Evolutionary conservation across 139 green algal species (phyloP), one percentile per base, ranked within the genome.

Genomic region (Chlorokybus atmophyticus): DNA sequence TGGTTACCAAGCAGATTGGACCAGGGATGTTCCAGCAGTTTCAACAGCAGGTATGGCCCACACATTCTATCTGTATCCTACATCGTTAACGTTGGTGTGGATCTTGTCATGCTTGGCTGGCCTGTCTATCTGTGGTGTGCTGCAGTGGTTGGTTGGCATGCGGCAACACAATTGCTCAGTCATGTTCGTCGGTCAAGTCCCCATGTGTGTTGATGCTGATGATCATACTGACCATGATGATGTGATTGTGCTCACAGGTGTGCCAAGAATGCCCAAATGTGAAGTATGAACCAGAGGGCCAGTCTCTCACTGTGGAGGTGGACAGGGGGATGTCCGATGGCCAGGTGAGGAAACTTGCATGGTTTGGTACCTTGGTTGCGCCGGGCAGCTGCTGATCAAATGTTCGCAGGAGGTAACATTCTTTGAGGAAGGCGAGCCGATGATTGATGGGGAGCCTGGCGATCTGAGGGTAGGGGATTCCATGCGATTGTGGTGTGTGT

Each of bases 11-110:
- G 54, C 90, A 97, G 73, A 69, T 98, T 2, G 92, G 88, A 0
- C 86, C 87, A 0, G 92, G 92, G 60, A 98, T 99, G 92, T 97
- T 85, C 75, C 91, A 97, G 81, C 92, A 99, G 73, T 97, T 82
- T 71, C 73, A 74, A 7, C 77, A 75, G 21, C 47, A 69, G 52
- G 62, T 70, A 28, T n/a, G 51, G 14, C n/a, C n/a, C n/a, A n/a
- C n/a, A n/a, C n/a, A n/a, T n/a, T n/a, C n/a, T n/a, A n/a, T n/a
- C n/a, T n/a, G n/a, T n/a, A n/a, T n/a, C n/a, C n/a, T n/a, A n/a
- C n/a, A n/a, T n/a, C n/a, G n/a, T n/a, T n/a, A n/a, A n/a, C n/a
- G n/a, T n/a, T n/a, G n/a, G n/a, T n/a, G n/a, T n/a, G n/a, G n/a
- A n/a, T n/a, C n/a, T n/a, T n/a, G n/a, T n/a, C n/a, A n/a, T n/a